Conservation (phyloP, 1,284 basidiomycete species). For the Chiua sp. region DNA sequence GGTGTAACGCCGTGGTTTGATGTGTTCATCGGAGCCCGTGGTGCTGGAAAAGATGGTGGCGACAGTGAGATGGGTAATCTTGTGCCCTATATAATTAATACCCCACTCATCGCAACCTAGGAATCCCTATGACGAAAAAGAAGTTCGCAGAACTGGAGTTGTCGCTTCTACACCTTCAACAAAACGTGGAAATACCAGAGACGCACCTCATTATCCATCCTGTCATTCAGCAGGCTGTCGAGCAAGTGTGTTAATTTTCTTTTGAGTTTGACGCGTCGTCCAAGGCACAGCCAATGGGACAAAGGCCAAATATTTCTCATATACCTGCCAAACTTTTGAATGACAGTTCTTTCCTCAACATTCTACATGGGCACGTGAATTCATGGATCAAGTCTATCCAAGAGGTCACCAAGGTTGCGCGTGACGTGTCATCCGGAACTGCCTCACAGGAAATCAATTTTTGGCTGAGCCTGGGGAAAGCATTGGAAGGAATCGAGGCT, state of each 20-base stretch:
- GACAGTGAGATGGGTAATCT: slow-evolving; percentile 85
- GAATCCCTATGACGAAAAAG: slow-evolving; percentile 98
- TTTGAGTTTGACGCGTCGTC: slow-evolving; percentile 5
- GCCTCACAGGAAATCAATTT: slow-evolving; percentile 99
- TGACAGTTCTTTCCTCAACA: slow-evolving; percentile 94
- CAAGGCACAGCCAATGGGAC: slow-evolving; percentile 60
- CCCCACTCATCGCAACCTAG: slow-evolving; percentile 41
- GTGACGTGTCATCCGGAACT: slow-evolving; percentile 95
- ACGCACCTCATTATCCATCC: slow-evolving; percentile 94
- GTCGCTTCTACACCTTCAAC: slow-evolving; percentile 95
- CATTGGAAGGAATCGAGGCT: slow-evolving; percentile 91
- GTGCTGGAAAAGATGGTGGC: slow-evolving; percentile 78
- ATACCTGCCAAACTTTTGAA: slow-evolving; percentile 78
- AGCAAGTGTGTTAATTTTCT: slow-evolving; percentile 52
- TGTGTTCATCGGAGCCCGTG: slow-evolving; percentile 85
- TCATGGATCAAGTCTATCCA: slow-evolving; percentile 99
- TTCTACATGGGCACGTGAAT: slow-evolving; percentile 94
- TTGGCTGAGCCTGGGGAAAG: slow-evolving; percentile 94
- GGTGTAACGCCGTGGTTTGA: slow-evolving; percentile 99
- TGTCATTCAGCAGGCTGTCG: slow-evolving; percentile 86
- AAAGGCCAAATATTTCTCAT: slow-evolving; percentile 76
- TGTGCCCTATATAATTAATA: background rate
- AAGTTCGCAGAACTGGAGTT: slow-evolving; percentile 99
- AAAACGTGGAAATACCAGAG: slow-evolving; percentile 99
- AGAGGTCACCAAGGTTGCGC: slow-evolving; percentile 90